Percentiles rank a stretch among this genome's conserved stretches.
Evolutionary conservation across 345 rosid genomes (phyloP).

Genomic region (Heritiera fomes): DNA sequence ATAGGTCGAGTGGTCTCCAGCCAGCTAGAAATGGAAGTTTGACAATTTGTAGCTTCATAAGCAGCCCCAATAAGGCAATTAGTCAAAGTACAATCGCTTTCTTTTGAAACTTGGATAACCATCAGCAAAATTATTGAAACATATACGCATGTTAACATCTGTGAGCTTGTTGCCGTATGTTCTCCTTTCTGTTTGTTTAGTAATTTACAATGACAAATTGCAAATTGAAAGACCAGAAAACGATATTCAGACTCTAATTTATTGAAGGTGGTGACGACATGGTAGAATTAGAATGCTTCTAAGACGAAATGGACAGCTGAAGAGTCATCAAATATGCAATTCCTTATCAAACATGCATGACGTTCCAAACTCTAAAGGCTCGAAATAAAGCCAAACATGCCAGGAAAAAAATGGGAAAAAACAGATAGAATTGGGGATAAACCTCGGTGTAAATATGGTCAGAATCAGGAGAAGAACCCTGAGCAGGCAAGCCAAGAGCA

Average conservation of each 20-base stretch:
- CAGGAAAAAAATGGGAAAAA: background rate
- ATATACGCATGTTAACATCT: background rate
- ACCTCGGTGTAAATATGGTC: conserved; percentile 91
- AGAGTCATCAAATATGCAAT: too few relatives aligned
- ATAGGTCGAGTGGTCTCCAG: conserved; percentile 13
- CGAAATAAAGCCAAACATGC: background rate
- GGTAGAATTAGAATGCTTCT: background rate
- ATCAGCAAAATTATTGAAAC: background rate
- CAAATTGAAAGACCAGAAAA: background rate
- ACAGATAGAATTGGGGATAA: background rate
- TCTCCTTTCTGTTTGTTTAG: background rate
- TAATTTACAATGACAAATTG: too few relatives aligned
- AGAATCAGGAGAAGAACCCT: conserved; percentile 73
- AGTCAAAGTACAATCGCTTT: background rate
- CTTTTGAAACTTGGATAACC: background rate
- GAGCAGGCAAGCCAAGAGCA: conserved; percentile 86
- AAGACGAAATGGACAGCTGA: too few relatives aligned
- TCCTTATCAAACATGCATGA: background rate
- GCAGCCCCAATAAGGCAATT: background rate
- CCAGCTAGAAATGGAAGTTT: conserved; percentile 18
- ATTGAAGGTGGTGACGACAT: background rate
- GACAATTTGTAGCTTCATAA: background rate
- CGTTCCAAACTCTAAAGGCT: background rate
- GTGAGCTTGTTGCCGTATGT: background rate
- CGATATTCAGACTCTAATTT: background rate